Conservation (phyloP, 371 early-diverging fungal species). For the Apophysomyces ossiformis region DNA sequence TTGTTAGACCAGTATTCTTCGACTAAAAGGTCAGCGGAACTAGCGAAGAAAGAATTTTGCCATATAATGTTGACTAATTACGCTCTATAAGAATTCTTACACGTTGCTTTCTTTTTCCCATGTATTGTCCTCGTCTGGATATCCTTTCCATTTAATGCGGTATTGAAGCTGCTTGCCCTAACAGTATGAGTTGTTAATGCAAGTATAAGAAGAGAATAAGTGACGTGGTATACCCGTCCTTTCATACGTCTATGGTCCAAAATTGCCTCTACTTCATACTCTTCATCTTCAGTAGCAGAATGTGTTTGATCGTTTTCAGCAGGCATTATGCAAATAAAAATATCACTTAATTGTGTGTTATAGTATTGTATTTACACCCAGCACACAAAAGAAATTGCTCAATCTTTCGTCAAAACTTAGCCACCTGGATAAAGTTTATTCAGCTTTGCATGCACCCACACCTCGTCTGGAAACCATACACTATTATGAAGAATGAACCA, state of each 20-base stretch:
- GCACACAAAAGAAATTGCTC: no score
- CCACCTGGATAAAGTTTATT: no score
- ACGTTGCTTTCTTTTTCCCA: conserved; percentile 20
- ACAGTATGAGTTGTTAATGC: background rate
- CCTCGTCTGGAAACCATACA: no score
- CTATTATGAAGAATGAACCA: no score
- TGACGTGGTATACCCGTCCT: background rate
- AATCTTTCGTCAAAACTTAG: no score
- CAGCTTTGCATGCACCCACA: no score
- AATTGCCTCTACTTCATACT: conserved; percentile 24
- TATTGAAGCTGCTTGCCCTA: conserved; percentile 13
- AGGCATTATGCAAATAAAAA: no score
- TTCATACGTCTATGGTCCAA: conserved; percentile 8
- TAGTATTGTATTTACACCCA: no score
- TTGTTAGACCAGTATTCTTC: conserved; percentile 2
- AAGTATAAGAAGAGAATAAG: background rate
- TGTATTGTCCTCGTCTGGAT: conserved; percentile 21
- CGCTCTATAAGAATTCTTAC: conserved; percentile 6
- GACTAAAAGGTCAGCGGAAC: background rate
- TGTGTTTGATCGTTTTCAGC: background rate
- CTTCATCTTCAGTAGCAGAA: conserved; percentile 15
- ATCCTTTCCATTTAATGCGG: conserved; percentile 24
- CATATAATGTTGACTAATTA: background rate
- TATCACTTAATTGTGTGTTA: no score
- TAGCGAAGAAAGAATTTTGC: background rate